Percentiles rank a stretch among this genome's conserved stretches.
phyloP scores from a whole-genome alignment of 2,329 filamentous ascomycete species.

The Mariannaea sp. region DNA sequence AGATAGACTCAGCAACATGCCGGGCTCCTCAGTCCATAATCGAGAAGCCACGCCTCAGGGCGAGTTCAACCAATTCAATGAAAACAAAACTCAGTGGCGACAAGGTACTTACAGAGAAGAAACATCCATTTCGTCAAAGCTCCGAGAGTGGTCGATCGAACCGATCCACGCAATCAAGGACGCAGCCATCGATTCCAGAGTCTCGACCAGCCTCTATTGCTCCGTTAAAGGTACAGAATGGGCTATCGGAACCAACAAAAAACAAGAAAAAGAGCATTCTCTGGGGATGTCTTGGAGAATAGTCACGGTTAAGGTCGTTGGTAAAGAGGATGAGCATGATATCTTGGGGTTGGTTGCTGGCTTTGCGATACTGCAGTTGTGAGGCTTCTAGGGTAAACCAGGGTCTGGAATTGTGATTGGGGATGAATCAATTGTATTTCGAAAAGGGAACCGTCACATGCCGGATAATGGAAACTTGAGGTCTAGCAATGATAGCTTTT shows the following conservation, averaged over 20 bases:
- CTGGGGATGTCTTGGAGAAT: slow-evolving; percentile 11
- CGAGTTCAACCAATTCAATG: too few species aligned
- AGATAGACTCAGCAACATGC: background rate
- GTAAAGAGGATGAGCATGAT: background rate
- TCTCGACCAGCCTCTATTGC: background rate
- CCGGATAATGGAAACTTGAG: background rate
- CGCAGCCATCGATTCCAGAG: background rate
- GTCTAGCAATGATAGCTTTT: background rate
- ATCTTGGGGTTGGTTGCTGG: background rate
- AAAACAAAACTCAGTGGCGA: background rate
- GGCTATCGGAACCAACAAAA: background rate
- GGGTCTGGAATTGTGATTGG: background rate
- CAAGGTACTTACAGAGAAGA: background rate
- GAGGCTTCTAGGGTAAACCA: background rate
- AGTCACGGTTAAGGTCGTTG: background rate
- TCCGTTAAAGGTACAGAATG: background rate
- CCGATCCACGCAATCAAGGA: background rate
- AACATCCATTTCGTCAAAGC: background rate
- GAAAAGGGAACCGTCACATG: background rate
- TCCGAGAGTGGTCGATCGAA: slow-evolving; percentile 11
- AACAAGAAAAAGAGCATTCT: background rate
- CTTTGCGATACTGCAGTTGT: background rate
- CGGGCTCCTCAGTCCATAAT: background rate
- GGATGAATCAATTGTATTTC: background rate
- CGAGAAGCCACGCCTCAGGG: background rate